A percentile compares a stretch with the other conserved stretches of the same genome.
Evolutionary conservation across 2,329 filamentous ascomycete species (phyloP).

Genomic region (Helicocarpus griseus): DNA sequence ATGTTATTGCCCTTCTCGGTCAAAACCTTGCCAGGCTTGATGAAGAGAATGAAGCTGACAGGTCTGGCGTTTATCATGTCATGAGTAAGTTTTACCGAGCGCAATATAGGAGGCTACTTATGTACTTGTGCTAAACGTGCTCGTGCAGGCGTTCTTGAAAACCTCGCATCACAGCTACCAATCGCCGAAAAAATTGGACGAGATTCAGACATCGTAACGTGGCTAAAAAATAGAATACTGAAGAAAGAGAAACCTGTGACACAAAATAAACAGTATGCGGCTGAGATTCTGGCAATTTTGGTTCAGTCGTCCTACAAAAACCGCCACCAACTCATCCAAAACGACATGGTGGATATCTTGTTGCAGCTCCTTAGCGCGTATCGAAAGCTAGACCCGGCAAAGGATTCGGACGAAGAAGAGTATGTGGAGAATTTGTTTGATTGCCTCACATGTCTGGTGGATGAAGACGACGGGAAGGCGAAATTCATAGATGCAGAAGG

Average conservation of each 20-base stretch:
- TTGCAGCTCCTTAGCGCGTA: slow-evolving; percentile 79
- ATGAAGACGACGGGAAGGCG: slow-evolving; percentile 62
- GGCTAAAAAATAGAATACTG: slow-evolving; percentile 68
- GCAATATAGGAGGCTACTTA: background rate
- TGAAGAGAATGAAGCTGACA: slow-evolving; percentile 62
- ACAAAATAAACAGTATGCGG: slow-evolving; percentile 93
- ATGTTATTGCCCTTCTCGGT: slow-evolving; percentile 32
- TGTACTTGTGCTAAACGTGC: slow-evolving; percentile 12
- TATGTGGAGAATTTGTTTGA: slow-evolving; percentile 94
- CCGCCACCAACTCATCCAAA: slow-evolving; percentile 49
- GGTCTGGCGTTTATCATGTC: slow-evolving; percentile 77
- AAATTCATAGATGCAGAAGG: slow-evolving; percentile 87
- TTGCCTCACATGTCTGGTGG: slow-evolving; percentile 67
- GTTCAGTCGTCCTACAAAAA: slow-evolving; percentile 65
- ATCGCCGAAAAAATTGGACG: slow-evolving; percentile 63
- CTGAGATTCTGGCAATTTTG: slow-evolving; percentile 83
- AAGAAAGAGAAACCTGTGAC: slow-evolving; percentile 57
- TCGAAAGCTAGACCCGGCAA: slow-evolving; percentile 73
- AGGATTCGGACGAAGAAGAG: slow-evolving; percentile 83
- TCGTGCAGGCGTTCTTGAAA: slow-evolving; percentile 60
- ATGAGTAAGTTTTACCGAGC: slow-evolving; percentile 38
- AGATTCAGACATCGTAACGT: slow-evolving; percentile 59
- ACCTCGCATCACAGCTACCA: slow-evolving; percentile 61
- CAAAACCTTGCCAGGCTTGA: slow-evolving; percentile 65
- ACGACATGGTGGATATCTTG: slow-evolving; percentile 67